Conservation (phyloP, 176 grass and related monocot species). For the Aegilops sharonensis region DNA sequence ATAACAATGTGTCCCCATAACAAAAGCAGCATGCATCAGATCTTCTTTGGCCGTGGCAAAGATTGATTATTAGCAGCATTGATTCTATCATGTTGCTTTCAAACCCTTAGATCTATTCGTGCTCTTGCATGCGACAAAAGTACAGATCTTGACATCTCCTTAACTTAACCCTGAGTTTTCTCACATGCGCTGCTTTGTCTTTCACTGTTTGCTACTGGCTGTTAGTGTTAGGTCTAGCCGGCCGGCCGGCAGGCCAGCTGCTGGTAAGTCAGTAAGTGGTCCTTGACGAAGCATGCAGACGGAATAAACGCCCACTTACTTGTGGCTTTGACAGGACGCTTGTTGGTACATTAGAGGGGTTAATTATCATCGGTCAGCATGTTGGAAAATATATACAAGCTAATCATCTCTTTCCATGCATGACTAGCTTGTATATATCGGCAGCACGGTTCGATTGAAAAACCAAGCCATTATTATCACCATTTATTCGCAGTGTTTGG, state of each 20-base stretch:
- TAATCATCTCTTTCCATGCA: background rate
- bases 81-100: background rate
- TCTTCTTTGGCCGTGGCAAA: conserved; percentile 6
- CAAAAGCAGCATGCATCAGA: conserved; percentile 14
- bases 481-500: no score
- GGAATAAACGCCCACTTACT: conserved; percentile 20
- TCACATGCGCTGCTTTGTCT: background rate
- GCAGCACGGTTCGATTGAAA: no score
- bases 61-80: conserved; percentile 20
- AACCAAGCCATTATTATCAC: no score
- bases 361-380: background rate
- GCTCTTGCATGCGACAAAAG: background rate
- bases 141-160: background rate
- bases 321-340: conserved; percentile 34
- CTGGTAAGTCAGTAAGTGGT: conserved; percentile 5
- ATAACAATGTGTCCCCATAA: conserved; percentile 6
- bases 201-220: background rate
- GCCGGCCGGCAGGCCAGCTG: background rate
- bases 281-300: background rate
- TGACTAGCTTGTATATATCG: no score
- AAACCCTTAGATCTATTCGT: background rate
- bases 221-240: background rate
- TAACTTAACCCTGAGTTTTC: background rate
- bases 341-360: background rate
- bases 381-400: no score